phyloP scores from a whole-genome alignment of 1,284 basidiomycete genomes.

The Irpex sp. region DNA sequence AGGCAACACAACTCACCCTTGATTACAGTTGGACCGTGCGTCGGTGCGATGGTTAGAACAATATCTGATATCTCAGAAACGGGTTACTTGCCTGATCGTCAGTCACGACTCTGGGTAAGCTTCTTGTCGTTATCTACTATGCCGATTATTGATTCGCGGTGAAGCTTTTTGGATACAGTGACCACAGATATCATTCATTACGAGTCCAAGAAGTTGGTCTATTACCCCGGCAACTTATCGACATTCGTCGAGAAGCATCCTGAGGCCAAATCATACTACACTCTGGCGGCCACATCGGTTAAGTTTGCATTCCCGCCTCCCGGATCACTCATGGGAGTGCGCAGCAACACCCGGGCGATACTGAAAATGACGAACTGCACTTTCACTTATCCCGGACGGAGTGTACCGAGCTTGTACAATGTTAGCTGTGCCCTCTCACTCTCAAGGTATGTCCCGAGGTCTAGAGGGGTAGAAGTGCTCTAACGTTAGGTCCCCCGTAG shows the following conservation, averaged over 20 bases:
- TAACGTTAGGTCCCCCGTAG: slow-evolving; percentile 32
- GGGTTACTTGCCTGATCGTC: slow-evolving; percentile 91
- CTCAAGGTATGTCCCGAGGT: slow-evolving; percentile 57
- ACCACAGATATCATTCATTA: slow-evolving; percentile 99
- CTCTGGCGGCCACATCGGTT: slow-evolving; percentile 90
- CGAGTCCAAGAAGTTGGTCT: slow-evolving; percentile 94
- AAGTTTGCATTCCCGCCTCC: slow-evolving; percentile 97
- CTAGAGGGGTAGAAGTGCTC: slow-evolving; percentile 7
- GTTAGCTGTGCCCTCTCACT: slow-evolving; percentile 92
- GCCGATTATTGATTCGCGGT: not conserved
- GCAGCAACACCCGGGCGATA: slow-evolving; percentile 95
- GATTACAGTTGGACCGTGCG: slow-evolving; percentile 71
- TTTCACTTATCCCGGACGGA: slow-evolving; percentile 91
- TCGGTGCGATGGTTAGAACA: slow-evolving; percentile 95
- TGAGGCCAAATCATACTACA: slow-evolving; percentile 97
- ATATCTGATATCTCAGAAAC: slow-evolving; percentile 78
- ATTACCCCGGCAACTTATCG: slow-evolving; percentile 94
- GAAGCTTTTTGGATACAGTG: slow-evolving; percentile 91
- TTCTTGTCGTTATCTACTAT: not conserved
- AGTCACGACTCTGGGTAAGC: slow-evolving; percentile 95
- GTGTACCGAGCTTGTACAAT: slow-evolving; percentile 80
- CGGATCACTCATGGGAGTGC: slow-evolving; percentile 95
- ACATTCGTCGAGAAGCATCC: slow-evolving; percentile 91
- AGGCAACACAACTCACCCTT: slow-evolving; percentile 6
- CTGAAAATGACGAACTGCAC: slow-evolving; percentile 92